Percentiles rank a stretch among this genome's conserved stretches.
These are phyloP conservation scores for Neltuma alba DNA, from an alignment of 306 rosid species.

Conservation along the genomic window DNA sequence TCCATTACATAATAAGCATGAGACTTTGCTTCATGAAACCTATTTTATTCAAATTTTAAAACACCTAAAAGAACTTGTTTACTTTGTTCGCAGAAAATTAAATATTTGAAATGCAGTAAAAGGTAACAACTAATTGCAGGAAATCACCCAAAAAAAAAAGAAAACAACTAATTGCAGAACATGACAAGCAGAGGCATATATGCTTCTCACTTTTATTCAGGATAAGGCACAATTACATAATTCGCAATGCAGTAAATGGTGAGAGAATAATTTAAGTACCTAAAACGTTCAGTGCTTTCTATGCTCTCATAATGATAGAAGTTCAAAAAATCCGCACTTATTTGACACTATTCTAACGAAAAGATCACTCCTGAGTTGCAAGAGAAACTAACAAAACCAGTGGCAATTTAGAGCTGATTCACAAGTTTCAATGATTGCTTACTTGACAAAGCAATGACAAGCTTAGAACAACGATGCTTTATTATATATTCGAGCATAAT, in stretches of 20 bases:
- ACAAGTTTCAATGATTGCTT: background rate
- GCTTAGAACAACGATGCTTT: background rate
- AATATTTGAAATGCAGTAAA: background rate
- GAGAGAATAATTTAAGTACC: constrained; percentile 1
- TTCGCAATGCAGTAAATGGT: background rate
- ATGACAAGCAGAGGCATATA: background rate
- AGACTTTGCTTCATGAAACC: background rate
- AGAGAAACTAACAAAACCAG: background rate
- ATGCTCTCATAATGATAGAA: background rate
- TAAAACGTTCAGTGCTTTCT: constrained; percentile 2
- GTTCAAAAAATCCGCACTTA: background rate
- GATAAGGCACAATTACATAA: background rate
- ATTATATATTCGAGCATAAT: background rate
- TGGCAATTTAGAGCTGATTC: background rate
- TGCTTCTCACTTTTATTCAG: background rate
- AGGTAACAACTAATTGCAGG: background rate
- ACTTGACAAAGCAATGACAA: background rate
- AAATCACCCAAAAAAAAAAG: too few species aligned
- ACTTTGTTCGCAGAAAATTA: background rate
- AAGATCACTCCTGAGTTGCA: background rate
- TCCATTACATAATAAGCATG: background rate
- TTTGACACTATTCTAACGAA: background rate
- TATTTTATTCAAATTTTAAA: background rate
- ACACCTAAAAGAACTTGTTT: background rate
- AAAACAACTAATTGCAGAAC: background rate